Percentiles rank a stretch among this genome's conserved stretches.
phyloP scores from a whole-genome alignment of 306 rosid species.

The Lathyrus tuberosus region DNA sequence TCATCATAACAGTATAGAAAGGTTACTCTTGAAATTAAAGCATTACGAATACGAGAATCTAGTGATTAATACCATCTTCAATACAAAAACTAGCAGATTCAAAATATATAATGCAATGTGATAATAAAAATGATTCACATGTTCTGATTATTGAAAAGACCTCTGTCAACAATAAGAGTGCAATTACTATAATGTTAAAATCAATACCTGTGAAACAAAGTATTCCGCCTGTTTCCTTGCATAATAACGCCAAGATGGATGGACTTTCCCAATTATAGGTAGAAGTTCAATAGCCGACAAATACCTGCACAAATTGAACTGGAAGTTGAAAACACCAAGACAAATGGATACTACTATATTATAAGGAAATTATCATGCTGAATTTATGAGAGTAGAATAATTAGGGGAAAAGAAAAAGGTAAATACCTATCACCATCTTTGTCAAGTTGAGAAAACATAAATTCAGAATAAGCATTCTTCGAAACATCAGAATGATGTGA shows the following conservation, averaged over 20 bases:
- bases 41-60: conserved; percentile 31
- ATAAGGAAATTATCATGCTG: conserved; percentile 31
- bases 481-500: conserved; percentile 58
- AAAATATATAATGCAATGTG: not conserved
- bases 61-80: not conserved
- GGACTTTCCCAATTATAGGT: conserved; percentile 81
- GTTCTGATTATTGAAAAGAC: not conserved
- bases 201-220: conserved; percentile 75
- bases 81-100: not conserved
- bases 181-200: conserved; percentile 11
- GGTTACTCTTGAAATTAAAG: conserved; percentile 33
- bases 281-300: conserved; percentile 74
- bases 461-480: conserved; percentile 70
- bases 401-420: conserved; percentile 24
- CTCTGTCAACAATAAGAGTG: conserved; percentile 11
- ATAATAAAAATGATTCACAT: not conserved
- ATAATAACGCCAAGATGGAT: conserved; percentile 90
- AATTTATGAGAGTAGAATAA: conserved; percentile 13
- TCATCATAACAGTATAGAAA: conserved; percentile 34
- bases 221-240: conserved; percentile 92
- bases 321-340: conserved; percentile 17
- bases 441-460: conserved; percentile 78
- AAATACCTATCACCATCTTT: conserved; percentile 86
- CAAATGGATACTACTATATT: conserved; percentile 19
- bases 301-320: conserved; percentile 48